Evolutionary conservation across 495 filamentous ascomycete species (phyloP).

Genomic region (Aspergillus coremiiformis): DNA sequence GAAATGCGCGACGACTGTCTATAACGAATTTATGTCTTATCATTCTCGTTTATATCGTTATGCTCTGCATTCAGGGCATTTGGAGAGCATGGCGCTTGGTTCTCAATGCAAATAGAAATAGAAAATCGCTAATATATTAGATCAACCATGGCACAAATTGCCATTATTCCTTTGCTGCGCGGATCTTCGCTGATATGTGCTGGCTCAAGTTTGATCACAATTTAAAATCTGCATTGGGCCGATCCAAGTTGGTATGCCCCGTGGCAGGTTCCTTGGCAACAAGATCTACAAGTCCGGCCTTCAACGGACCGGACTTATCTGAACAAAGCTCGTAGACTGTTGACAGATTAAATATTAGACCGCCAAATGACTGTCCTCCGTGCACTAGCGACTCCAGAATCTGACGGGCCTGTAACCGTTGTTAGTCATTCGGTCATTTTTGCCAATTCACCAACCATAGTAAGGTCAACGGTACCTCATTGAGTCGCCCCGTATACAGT

Average conservation of each 20-base stretch:
- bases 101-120: neutral
- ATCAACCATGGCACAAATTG: neutral
- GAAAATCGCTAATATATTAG: neutral
- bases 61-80: constrained; percentile 13
- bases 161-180: neutral
- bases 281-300: constrained; percentile 59
- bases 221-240: constrained; percentile 70
- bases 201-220: constrained; percentile 38
- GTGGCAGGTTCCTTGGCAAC: constrained; percentile 48
- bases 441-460: neutral
- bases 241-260: constrained; percentile 56
- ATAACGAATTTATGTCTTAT: neutral
- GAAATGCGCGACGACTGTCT: constrained; percentile 8
- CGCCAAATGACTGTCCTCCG: constrained; percentile 56
- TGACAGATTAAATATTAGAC: constrained; percentile 77
- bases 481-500: constrained; percentile 68
- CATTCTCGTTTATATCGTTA: neutral
- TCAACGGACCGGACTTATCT: constrained; percentile 61
- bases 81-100: constrained; percentile 10
- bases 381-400: constrained; percentile 59
- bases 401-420: constrained; percentile 41
- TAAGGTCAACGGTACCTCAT: constrained; percentile 46
- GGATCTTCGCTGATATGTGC: neutral
- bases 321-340: constrained; percentile 91
- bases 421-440: neutral